Conservation (phyloP, 306 rosid species). For the Rosa rugosa region DNA sequence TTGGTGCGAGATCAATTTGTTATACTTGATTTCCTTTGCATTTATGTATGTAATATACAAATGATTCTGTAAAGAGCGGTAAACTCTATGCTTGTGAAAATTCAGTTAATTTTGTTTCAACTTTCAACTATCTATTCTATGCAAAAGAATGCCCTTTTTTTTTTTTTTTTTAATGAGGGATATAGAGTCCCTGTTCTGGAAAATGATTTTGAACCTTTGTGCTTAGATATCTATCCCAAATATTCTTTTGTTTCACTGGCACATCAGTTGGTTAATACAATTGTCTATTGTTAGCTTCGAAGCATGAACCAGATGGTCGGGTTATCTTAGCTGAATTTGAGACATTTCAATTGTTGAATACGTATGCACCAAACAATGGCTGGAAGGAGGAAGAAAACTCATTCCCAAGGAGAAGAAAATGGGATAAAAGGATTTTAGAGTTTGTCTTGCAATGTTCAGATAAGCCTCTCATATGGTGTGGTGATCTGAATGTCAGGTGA, state of each 20-base stretch:
- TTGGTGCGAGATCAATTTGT: neutral
- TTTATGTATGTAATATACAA: constrained; percentile 6
- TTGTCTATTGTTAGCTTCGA: constrained; percentile 64
- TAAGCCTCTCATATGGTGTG: constrained; percentile 97
- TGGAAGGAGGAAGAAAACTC: constrained; percentile 98
- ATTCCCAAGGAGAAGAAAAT: constrained; percentile 91
- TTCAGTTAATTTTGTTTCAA: neutral
- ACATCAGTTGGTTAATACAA: constrained; percentile 21
- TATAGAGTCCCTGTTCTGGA: neutral
- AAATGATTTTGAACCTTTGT: neutral
- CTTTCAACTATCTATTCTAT: neutral
- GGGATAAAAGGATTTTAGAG: constrained; percentile 92
- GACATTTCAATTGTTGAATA: constrained; percentile 71
- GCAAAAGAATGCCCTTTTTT: neutral
- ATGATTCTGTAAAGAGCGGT: neutral
- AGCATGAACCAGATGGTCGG: constrained; percentile 93
- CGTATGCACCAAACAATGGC: constrained; percentile 92
- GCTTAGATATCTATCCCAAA: neutral
- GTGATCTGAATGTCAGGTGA: constrained; percentile 97
- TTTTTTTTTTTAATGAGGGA: neutral
- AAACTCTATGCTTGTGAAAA: neutral
- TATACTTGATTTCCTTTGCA: neutral
- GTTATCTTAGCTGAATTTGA: constrained; percentile 91
- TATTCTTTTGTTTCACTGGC: constrained; percentile 20
- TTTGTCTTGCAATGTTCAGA: constrained; percentile 73